phyloP scores from a whole-genome alignment of 2,329 filamentous ascomycete genomes.

The Colletotrichum shisoi region DNA sequence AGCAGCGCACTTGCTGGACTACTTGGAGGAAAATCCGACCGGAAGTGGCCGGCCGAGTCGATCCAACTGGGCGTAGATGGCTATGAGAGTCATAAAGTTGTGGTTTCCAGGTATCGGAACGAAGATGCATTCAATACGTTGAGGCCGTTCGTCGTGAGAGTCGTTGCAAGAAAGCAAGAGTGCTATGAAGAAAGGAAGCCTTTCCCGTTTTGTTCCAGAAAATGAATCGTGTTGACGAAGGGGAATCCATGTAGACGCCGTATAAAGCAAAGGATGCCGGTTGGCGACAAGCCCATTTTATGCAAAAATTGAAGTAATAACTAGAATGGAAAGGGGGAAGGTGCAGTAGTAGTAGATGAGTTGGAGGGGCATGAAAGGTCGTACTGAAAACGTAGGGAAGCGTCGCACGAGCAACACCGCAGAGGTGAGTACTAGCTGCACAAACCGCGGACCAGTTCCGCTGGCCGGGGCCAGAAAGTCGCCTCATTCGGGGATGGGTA shows the following conservation, averaged over 20 bases:
- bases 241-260: conserved; percentile 45
- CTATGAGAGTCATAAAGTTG: conserved; percentile 27
- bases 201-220: conserved; percentile 44
- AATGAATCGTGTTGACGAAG: conserved; percentile 43
- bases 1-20: not conserved
- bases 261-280: conserved; percentile 40
- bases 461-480: conserved; percentile 9
- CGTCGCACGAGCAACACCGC: conserved; percentile 10
- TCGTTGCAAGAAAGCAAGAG: conserved; percentile 38
- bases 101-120: conserved; percentile 31
- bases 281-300: conserved; percentile 39
- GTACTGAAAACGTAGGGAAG: conserved; percentile 32
- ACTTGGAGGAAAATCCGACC: not conserved
- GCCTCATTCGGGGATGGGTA: conserved; percentile 7
- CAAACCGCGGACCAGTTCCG: not conserved
- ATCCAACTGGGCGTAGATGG: conserved; percentile 8
- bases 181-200: conserved; percentile 38
- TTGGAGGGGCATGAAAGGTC: conserved; percentile 28
- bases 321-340: conserved; percentile 28
- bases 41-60: conserved; percentile 5
- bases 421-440: conserved; percentile 6
- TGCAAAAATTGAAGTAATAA: conserved; percentile 36
- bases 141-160: conserved; percentile 39
- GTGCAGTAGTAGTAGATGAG: conserved; percentile 14
- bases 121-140: conserved; percentile 37